Evolutionary conservation across 306 rosid genomes (phyloP).

Genomic region (Sicyos baderoa): DNA sequence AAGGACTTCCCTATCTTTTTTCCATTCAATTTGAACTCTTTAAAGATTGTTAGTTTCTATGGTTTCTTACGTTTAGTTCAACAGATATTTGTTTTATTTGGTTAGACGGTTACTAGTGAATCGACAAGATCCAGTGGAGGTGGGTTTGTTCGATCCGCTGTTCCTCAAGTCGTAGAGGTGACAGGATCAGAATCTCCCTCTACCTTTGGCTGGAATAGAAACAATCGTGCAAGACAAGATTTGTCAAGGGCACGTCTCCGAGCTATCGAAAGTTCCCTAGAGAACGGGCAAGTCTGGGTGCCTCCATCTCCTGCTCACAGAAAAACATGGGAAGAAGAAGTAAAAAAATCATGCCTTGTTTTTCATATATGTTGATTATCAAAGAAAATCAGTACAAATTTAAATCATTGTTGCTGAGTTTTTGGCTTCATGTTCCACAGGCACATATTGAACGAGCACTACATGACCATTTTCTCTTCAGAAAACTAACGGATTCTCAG

Average conservation of each 20-base stretch:
- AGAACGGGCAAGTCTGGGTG: slow-evolving; percentile 86
- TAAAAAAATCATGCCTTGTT: slow-evolving; percentile 27
- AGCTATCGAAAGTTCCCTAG: slow-evolving; percentile 81
- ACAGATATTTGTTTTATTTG: slow-evolving; percentile 21
- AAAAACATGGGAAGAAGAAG: slow-evolving; percentile 99
- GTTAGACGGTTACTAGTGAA: slow-evolving; percentile 48
- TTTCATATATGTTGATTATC: slow-evolving; percentile 12
- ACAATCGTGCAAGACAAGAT: slow-evolving; percentile 73
- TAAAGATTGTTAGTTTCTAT: neutral
- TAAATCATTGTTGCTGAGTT: slow-evolving; percentile 22
- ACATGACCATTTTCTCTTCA: slow-evolving; percentile 93
- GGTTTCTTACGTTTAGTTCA: slow-evolving; percentile 8
- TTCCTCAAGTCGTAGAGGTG: slow-evolving; percentile 79
- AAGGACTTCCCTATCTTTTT: slow-evolving; percentile 17
- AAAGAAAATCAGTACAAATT: slow-evolving; percentile 8
- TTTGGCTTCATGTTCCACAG: slow-evolving; percentile 41
- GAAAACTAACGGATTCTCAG: slow-evolving; percentile 89
- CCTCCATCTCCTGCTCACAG: slow-evolving; percentile 93
- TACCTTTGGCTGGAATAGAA: slow-evolving; percentile 56
- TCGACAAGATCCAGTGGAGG: slow-evolving; percentile 36
- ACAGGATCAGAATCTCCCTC: slow-evolving; percentile 96
- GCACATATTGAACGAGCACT: slow-evolving; percentile 88
- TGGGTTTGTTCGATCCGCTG: slow-evolving; percentile 28
- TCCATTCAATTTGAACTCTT: neutral
- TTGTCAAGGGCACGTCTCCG: slow-evolving; percentile 89